Percentiles rank a stretch among this genome's conserved stretches.
These are phyloP conservation scores for Chlamydomonas sp. DNA, from an alignment of 139 green algal species.

Conservation along the genomic window DNA sequence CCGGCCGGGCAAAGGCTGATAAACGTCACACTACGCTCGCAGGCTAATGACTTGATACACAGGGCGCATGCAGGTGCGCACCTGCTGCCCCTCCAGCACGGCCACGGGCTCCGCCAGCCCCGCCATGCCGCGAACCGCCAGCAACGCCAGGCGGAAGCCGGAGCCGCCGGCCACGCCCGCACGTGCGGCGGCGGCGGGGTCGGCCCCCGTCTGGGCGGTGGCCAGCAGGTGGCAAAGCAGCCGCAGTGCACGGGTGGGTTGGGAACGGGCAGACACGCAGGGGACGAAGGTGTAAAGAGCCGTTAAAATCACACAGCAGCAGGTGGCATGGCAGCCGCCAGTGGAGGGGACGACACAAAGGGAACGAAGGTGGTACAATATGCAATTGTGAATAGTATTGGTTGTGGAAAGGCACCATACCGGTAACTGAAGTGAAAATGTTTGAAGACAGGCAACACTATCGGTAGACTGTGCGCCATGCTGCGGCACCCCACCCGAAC, in stretches of 20 bases:
- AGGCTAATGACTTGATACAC: too few species aligned
- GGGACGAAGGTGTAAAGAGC: neutral
- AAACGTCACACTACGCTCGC: neutral
- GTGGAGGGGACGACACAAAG: too few species aligned
- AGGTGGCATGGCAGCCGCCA: too few species aligned
- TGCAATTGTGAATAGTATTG: too few species aligned
- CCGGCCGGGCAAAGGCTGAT: neutral
- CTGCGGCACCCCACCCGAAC: too few species aligned
- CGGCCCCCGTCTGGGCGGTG: neutral
- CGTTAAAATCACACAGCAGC: too few species aligned
- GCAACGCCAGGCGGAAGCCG: neutral
- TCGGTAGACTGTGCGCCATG: too few species aligned
- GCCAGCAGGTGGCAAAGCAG: conserved; percentile 13
- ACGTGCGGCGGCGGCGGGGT: neutral
- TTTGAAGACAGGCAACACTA: too few species aligned
- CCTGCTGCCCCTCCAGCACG: conserved; percentile 9
- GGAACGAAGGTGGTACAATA: too few species aligned
- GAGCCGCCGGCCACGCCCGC: neutral
- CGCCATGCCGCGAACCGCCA: neutral
- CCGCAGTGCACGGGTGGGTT: neutral
- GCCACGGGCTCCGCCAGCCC: conserved; percentile 25
- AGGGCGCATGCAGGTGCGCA: neutral
- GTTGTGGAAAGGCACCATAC: too few species aligned
- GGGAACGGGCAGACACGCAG: neutral
- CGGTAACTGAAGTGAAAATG: too few species aligned